Evolutionary conservation across 106 monocot genomes (phyloP).

Genomic region (Platanthera guangdongensis): DNA sequence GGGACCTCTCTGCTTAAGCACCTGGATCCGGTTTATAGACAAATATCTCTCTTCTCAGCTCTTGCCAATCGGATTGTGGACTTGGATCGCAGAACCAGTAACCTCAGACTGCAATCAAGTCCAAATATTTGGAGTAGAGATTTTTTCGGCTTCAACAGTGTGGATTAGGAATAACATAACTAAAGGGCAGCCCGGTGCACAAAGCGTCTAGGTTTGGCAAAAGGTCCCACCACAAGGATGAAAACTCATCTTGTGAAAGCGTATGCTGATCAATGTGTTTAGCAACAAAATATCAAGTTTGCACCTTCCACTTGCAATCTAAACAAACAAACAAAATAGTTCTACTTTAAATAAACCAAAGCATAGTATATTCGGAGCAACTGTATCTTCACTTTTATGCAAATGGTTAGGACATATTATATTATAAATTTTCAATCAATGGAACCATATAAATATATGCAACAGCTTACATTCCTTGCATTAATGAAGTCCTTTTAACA

Average conservation of each 20-base stretch:
- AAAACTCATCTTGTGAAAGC: not conserved
- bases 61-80: too few relatives aligned
- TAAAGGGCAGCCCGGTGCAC: too few relatives aligned
- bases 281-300: not conserved
- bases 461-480: not conserved
- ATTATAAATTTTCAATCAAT: not conserved
- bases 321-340: not conserved
- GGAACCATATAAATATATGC: not conserved
- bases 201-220: too few relatives aligned
- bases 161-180: too few relatives aligned
- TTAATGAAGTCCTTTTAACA: not conserved
- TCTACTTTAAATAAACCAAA: not conserved
- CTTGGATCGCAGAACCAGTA: too few relatives aligned
- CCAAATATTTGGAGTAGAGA: too few relatives aligned
- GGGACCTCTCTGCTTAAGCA: too few relatives aligned
- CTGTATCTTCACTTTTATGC: not conserved
- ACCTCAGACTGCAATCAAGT: too few relatives aligned
- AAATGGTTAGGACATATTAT: not conserved
- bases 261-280: not conserved
- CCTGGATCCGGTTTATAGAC: too few relatives aligned
- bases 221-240: too few relatives aligned
- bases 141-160: too few relatives aligned
- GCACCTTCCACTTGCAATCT: not conserved
- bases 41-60: too few relatives aligned
- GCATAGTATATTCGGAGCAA: not conserved